Conservation (phyloP, 345 rosid genomes). For the Ceriops decandra region DNA sequence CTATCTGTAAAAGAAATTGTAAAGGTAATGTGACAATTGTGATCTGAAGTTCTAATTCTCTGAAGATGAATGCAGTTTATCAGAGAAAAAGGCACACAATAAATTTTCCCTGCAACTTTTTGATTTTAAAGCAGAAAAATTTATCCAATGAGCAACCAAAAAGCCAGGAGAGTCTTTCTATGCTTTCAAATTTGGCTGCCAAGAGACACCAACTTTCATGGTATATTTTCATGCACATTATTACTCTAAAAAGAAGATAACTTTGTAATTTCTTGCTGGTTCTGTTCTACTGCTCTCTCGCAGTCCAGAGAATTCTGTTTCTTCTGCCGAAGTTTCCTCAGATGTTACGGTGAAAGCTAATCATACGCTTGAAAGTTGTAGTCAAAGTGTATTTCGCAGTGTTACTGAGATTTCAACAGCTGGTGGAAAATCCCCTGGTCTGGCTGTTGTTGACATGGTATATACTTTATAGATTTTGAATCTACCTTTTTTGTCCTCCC, state of each 20-base stretch:
- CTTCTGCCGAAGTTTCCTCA: slow-evolving; percentile 40
- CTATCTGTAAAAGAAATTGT: slow-evolving; percentile 53
- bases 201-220: slow-evolving; percentile 44
- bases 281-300: slow-evolving; percentile 19
- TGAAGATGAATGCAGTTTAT: neutral
- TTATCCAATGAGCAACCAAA: slow-evolving; percentile 36
- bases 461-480: slow-evolving; percentile 28
- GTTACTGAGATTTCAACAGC: slow-evolving; percentile 74
- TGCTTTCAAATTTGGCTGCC: slow-evolving; percentile 53
- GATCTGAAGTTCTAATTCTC: neutral
- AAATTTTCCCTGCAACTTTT: slow-evolving; percentile 10
- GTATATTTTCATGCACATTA: slow-evolving; percentile 33
- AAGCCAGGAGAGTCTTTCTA: slow-evolving; percentile 43
- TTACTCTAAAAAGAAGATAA: neutral
- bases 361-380: slow-evolving; percentile 50
- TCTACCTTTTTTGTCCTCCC: slow-evolving; percentile 9
- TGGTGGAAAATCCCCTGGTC: slow-evolving; percentile 46
- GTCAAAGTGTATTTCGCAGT: slow-evolving; percentile 63
- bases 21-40: slow-evolving; percentile 40
- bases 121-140: slow-evolving; percentile 46
- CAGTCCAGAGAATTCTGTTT: slow-evolving; percentile 43
- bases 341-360: slow-evolving; percentile 31
- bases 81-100: slow-evolving; percentile 4
- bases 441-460: slow-evolving; percentile 78
- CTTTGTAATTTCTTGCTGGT: neutral